phyloP scores from a whole-genome alignment of 177 flowering plant species.

The Vitis hybrid region DNA sequence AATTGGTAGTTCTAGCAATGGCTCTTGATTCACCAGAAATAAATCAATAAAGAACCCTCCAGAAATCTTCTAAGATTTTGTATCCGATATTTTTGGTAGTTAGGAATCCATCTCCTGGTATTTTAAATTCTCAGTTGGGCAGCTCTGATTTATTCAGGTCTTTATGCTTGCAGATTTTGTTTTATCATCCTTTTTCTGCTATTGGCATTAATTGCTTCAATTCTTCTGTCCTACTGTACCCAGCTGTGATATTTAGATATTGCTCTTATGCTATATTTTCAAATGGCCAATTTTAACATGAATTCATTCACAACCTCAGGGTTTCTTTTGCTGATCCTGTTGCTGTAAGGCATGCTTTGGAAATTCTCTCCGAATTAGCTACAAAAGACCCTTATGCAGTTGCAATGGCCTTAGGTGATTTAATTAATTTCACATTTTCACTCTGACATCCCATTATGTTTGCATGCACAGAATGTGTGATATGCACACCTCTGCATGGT shows the following conservation, averaged over 20 bases:
- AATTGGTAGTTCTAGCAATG: too few species aligned
- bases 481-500: neutral
- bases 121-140: too few species aligned
- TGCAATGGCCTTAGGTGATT: constrained; percentile 88
- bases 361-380: constrained; percentile 81
- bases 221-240: neutral
- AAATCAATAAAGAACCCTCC: too few species aligned
- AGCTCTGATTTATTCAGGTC: too few species aligned
- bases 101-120: too few species aligned
- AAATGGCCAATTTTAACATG: neutral
- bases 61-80: too few species aligned
- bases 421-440: neutral
- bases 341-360: constrained; percentile 94
- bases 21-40: too few species aligned
- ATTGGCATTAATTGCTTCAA: neutral
- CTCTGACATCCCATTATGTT: neutral
- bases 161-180: too few species aligned
- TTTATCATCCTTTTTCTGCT: neutral
- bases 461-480: neutral
- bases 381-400: constrained; percentile 88
- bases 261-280: neutral
- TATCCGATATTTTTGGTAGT: too few species aligned
- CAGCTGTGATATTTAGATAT: neutral
- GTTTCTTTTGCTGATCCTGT: constrained; percentile 94
- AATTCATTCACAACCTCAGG: constrained; percentile 34